These are phyloP conservation scores for Striga asiatica DNA, from an alignment of 257 asterid species.

Conservation along the genomic window DNA sequence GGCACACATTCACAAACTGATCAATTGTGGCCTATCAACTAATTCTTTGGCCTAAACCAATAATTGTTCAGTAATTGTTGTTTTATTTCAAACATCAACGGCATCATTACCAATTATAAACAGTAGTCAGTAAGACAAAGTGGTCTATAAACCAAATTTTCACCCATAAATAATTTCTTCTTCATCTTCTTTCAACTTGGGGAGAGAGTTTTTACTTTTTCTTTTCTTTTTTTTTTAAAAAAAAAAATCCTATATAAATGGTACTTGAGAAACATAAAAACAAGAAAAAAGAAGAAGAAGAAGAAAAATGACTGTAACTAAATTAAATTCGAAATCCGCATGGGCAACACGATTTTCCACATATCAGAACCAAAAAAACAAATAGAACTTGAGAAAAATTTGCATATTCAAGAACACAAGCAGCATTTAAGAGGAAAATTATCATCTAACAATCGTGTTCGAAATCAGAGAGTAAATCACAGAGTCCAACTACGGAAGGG, in stretches of 20 bases:
- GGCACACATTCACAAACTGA: constrained; percentile 19
- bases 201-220: too few species aligned
- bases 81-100: constrained; percentile 10
- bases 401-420: constrained; percentile 16
- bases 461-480: constrained; percentile 13
- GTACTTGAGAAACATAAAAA: too few species aligned
- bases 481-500: constrained; percentile 8
- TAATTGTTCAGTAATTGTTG: background rate
- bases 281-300: too few species aligned
- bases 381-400: background rate
- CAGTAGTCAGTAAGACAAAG: too few species aligned
- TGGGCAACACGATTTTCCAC: constrained; percentile 18
- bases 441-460: background rate
- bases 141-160: too few species aligned
- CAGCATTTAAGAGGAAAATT: constrained; percentile 12
- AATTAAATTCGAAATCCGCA: too few species aligned
- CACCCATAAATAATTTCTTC: too few species aligned
- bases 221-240: too few species aligned
- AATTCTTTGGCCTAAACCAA: constrained; percentile 14
- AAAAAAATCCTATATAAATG: too few species aligned
- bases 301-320: too few species aligned
- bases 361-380: constrained; percentile 4
- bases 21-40: constrained; percentile 15
- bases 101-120: background rate
- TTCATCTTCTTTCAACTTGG: too few species aligned